Base-by-base conservation (phyloP, 176 grass and related monocot species). In the Eremochloa ophiuroides region DNA sequence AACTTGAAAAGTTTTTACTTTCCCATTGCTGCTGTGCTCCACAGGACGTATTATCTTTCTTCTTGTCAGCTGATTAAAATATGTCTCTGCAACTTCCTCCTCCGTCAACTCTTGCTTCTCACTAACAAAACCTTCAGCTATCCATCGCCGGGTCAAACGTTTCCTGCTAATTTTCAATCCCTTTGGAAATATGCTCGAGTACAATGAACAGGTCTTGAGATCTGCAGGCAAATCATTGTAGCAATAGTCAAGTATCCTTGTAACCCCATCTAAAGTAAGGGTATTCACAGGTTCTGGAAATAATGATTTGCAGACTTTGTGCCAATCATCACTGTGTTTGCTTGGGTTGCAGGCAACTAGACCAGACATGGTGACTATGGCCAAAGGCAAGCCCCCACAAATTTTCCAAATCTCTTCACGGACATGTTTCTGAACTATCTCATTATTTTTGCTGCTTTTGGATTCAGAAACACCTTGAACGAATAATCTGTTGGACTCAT, bases 151-250 rank as follows among this genome's bases (percentile, higher is more conserved):
- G 16, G 42, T n/a, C 18, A 79, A 23, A 4, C 41, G 41, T 0
- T 79, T 79, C 77, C 42, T 79, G 10, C 62, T 79, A 27, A 79
- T 67, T 53, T 50, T 67, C 10, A 20, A 50, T 7, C 62, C 61
- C 43, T 79, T 67, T 17, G 77, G 62, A 53, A 67, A 67, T 67
- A 79, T 79, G 30, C 77, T 67, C 42, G 66, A 34, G 20, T 79
- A 79, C 62, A 79, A 37, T 4, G 13, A 50, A 31, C 77, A 79
- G 0, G 76, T 79, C 43, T 37, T 79, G 20, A 66, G 22, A 66
- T 79, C 77, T 18, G 28, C 62, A 16, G 62, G 42, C 62, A 79
- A 37, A 51, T 79, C 42, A 17, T 66, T 79, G 43, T 79, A 67
- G 20, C 77, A 79, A 50, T 2, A 79, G 17, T 79, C 30, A 1